Evolutionary conservation across 257 asterid species (phyloP).

Genomic region (Nemophila menziesii): DNA sequence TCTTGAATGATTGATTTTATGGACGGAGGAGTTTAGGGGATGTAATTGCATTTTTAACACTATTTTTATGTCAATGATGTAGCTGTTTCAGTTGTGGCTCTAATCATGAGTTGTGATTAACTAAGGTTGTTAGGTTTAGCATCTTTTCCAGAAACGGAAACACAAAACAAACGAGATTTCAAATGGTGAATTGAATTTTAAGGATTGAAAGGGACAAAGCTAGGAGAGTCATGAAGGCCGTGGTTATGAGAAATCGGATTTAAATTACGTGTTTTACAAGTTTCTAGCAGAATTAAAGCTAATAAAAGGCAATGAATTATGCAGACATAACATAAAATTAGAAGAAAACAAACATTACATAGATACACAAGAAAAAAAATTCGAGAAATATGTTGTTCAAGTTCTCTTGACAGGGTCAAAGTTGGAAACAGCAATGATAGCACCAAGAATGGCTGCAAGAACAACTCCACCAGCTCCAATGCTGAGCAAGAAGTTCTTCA

Average conservation of each 20-base stretch:
- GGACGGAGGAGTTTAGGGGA: too few species aligned
- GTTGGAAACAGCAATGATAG: constrained; percentile 60
- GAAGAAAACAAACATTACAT: constrained; percentile 12
- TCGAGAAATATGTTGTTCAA: constrained; percentile 26
- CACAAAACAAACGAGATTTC: too few species aligned
- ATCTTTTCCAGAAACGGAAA: neutral
- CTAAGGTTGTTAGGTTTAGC: too few species aligned
- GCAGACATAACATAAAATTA: constrained; percentile 11
- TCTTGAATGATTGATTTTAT: too few species aligned
- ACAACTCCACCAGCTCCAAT: constrained; percentile 75
- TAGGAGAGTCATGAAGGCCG: neutral
- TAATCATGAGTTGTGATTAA: too few species aligned
- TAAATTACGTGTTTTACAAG: constrained; percentile 3
- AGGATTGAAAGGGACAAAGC: neutral
- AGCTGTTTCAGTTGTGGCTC: too few species aligned
- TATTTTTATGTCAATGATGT: too few species aligned
- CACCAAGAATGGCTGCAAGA: constrained; percentile 45
- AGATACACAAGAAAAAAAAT: constrained; percentile 22
- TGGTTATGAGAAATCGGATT: neutral
- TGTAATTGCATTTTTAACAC: too few species aligned
- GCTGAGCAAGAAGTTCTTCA: constrained; percentile 80
- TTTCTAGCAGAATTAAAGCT: constrained; percentile 7
- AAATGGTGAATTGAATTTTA: neutral
- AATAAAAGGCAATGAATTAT: constrained; percentile 5
- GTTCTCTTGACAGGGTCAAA: constrained; percentile 78